Evolutionary conservation across 2,329 filamentous ascomycete species (phyloP).

Genomic region (Sarocladium kiliense): DNA sequence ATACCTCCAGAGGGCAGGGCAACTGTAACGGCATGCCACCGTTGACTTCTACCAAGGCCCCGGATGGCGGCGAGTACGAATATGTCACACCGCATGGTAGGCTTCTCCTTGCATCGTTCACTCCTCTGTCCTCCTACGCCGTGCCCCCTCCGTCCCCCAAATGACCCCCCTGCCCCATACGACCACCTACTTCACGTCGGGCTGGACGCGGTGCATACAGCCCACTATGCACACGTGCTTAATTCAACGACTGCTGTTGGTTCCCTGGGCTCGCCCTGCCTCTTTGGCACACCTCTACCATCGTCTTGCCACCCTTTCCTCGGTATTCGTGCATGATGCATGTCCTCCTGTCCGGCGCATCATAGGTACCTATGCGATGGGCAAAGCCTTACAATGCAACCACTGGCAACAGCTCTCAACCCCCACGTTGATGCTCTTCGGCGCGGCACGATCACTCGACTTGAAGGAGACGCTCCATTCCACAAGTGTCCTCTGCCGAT

Average conservation of each 20-base stretch:
- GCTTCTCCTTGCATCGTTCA: slow-evolving; percentile 21
- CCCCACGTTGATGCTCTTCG: slow-evolving; percentile 14
- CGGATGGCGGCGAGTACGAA: slow-evolving; percentile 25
- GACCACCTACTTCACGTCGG: background rate
- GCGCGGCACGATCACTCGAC: too few species aligned
- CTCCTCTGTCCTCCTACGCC: slow-evolving; percentile 11
- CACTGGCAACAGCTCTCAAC: slow-evolving; percentile 5
- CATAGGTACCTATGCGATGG: background rate
- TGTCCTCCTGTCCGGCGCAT: background rate
- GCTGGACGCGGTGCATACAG: background rate
- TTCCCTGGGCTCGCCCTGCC: background rate
- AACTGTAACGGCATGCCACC: background rate
- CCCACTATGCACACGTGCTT: slow-evolving; percentile 8
- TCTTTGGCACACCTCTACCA: background rate
- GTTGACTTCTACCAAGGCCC: background rate
- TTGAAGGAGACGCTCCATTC: background rate
- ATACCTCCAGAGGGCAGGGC: background rate
- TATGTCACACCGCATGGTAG: slow-evolving; percentile 54
- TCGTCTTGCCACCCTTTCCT: background rate
- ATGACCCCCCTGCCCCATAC: background rate
- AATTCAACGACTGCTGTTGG: slow-evolving; percentile 10
- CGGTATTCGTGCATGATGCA: slow-evolving; percentile 21
- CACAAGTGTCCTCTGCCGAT: background rate
- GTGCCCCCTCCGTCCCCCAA: background rate
- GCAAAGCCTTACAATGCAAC: background rate